phyloP scores from a whole-genome alignment of 140 eudicot genomes.

The Senecio squalidus region DNA sequence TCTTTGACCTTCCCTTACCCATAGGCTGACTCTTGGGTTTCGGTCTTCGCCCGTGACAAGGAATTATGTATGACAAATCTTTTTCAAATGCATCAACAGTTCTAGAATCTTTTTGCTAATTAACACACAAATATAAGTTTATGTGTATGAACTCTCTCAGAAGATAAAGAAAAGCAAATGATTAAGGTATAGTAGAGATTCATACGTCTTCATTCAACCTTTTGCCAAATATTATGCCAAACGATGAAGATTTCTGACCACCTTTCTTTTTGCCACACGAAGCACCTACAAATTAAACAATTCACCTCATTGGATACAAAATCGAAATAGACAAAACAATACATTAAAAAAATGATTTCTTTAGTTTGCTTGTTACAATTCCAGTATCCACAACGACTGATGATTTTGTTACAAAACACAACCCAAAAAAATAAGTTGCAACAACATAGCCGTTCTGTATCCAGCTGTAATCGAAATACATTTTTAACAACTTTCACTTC shows the following conservation, averaged over 20 bases:
- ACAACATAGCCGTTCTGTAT: neutral
- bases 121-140: constrained; percentile 9
- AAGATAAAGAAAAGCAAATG: neutral
- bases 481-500: neutral
- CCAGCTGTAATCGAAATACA: neutral
- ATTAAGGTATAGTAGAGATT: constrained; percentile 12
- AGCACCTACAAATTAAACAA: constrained; percentile 17
- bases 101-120: constrained; percentile 42
- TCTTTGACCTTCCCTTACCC: constrained; percentile 26
- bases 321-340: neutral
- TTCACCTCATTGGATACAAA: neutral
- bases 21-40: constrained; percentile 20
- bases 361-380: neutral
- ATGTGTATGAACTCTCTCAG: constrained; percentile 10
- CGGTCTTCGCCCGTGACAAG: constrained; percentile 24
- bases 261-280: constrained; percentile 20
- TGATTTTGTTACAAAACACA: neutral
- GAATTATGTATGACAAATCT: constrained; percentile 25
- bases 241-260: constrained; percentile 17
- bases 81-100: constrained; percentile 39
- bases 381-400: neutral
- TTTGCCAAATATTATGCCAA: constrained; percentile 3
- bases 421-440: neutral
- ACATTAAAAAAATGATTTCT: neutral
- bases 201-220: constrained; percentile 21